Evolutionary conservation across 257 asterid genomes (phyloP).

Genomic region (Solanum tarijense): DNA sequence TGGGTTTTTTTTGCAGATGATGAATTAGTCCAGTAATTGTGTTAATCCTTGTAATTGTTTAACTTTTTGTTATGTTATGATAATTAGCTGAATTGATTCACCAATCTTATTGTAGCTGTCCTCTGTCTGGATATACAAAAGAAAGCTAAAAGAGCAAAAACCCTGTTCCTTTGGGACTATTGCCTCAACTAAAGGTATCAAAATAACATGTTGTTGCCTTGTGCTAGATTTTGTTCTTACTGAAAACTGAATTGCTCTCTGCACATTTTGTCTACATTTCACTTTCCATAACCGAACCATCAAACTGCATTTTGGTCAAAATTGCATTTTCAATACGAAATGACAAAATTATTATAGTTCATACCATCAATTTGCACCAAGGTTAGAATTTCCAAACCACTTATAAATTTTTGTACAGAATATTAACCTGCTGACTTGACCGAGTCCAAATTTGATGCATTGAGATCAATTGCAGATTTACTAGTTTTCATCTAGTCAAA

Average conservation of each 20-base stretch:
- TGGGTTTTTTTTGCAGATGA: not conserved
- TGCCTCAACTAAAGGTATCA: conserved; percentile 1
- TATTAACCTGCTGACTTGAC: not conserved
- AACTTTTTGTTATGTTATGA: not conserved
- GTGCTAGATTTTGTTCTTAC: not conserved
- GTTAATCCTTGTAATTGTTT: not conserved
- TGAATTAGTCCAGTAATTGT: not conserved
- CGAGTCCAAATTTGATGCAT: not conserved
- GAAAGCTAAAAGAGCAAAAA: conserved; percentile 55
- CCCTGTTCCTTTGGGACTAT: conserved; percentile 35
- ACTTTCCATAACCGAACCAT: not conserved
- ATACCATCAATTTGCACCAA: not conserved
- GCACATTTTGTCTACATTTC: not conserved
- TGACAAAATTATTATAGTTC: not conserved
- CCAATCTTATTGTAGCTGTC: conserved; percentile 38
- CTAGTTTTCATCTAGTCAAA: not conserved
- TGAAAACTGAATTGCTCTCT: not conserved
- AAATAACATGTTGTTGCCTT: not conserved
- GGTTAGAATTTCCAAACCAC: no score
- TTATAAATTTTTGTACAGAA: not conserved
- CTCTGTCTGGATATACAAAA: conserved; percentile 66
- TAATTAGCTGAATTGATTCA: not conserved
- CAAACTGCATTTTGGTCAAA: not conserved
- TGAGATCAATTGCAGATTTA: not conserved
- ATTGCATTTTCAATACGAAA: not conserved